phyloP scores from a whole-genome alignment of 495 filamentous ascomycete genomes.

The Pyronema omphalodes region DNA sequence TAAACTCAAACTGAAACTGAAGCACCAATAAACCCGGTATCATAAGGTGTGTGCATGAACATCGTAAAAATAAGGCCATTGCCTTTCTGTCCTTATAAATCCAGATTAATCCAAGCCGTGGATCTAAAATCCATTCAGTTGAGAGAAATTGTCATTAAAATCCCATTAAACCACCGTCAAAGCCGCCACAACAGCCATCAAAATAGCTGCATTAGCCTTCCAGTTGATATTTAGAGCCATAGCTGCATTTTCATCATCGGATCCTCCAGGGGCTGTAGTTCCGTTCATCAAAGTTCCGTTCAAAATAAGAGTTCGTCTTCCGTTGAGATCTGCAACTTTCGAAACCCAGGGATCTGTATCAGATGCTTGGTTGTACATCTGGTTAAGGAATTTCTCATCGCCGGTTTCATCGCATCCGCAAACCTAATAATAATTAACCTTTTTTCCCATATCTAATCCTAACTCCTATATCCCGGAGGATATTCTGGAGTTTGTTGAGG shows the following conservation, averaged over 20 bases:
- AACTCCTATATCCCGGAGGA: no score
- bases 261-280: slow-evolving; percentile 47
- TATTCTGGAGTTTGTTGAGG: no score
- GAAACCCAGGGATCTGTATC: neutral
- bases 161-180: no score
- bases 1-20: no score
- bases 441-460: no score
- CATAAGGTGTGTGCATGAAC: no score
- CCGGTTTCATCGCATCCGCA: slow-evolving; percentile 75
- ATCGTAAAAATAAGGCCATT: no score
- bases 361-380: slow-evolving; percentile 6
- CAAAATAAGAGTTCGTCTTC: slow-evolving; percentile 55
- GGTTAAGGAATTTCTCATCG: slow-evolving; percentile 36
- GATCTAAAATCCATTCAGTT: no score
- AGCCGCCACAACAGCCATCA: neutral
- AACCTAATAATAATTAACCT: slow-evolving; percentile 15
- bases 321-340: slow-evolving; percentile 47
- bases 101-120: no score
- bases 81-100: no score
- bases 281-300: slow-evolving; percentile 78
- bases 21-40: no score
- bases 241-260: slow-evolving; percentile 28
- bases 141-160: no score
- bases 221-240: neutral
- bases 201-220: neutral